These are phyloP conservation scores for Gracilaria domingensis DNA, from an alignment of 23 red algal species.

Conservation along the genomic window DNA sequence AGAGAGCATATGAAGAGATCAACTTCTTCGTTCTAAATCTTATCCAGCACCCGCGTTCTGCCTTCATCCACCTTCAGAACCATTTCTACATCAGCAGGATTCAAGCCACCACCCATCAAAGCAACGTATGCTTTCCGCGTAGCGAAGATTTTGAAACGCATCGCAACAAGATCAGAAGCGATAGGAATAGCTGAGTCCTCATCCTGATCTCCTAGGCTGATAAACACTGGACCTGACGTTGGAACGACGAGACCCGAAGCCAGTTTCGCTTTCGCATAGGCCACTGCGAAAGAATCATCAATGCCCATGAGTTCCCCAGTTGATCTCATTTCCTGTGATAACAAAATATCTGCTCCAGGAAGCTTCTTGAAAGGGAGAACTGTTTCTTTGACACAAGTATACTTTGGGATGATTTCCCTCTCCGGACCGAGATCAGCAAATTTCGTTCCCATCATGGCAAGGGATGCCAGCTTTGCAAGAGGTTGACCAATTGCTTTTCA, in stretches of 20 bases:
- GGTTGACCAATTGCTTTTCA: constrained; percentile 96
- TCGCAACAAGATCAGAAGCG: constrained; percentile 89
- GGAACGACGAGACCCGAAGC: constrained; percentile 92
- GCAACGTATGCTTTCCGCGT: constrained; percentile 77
- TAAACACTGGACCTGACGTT: constrained; percentile 75
- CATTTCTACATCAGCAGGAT: constrained; percentile 83
- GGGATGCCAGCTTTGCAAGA: constrained; percentile 91
- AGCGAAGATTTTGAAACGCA: constrained; percentile 92
- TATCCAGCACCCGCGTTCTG: constrained; percentile 89
- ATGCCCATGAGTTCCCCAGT: constrained; percentile 99
- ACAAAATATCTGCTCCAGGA: constrained; percentile 93
- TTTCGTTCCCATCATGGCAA: constrained; percentile 88
- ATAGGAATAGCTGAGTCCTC: constrained; percentile 74
- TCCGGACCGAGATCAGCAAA: constrained; percentile 82
- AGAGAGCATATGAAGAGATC: constrained; percentile 94
- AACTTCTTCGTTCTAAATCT: constrained; percentile 94
- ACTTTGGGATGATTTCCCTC: constrained; percentile 88
- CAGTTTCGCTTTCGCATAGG: constrained; percentile 93
- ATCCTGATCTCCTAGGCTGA: constrained; percentile 91
- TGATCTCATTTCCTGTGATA: constrained; percentile 97
- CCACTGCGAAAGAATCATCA: constrained; percentile 91
- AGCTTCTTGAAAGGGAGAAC: constrained; percentile 99
- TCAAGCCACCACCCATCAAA: constrained; percentile 83
- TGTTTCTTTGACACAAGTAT: constrained; percentile 93
- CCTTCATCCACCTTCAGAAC: constrained; percentile 93